These are phyloP conservation scores for Aspergillus heteromorphus DNA, from an alignment of 495 filamentous ascomycete genomes.

Conservation along the genomic window DNA sequence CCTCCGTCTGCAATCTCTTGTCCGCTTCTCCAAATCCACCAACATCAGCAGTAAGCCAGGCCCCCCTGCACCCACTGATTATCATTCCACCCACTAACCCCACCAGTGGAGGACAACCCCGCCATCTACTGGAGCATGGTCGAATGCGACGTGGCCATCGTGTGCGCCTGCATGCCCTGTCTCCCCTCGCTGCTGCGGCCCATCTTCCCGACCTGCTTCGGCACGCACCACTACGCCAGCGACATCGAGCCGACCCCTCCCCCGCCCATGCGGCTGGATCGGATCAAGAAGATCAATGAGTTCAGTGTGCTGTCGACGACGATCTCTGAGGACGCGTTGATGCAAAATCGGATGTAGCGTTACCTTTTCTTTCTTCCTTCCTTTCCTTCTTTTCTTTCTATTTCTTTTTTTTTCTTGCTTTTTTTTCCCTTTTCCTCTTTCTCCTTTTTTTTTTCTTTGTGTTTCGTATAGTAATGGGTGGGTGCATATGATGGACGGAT, in stretches of 20 bases:
- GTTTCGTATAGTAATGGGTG: too few species aligned
- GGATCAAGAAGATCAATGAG: not conserved
- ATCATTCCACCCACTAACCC: too few species aligned
- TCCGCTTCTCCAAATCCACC: conserved; percentile 26
- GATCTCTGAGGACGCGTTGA: conserved; percentile 1
- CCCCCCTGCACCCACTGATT: too few species aligned
- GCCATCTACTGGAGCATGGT: conserved; percentile 43
- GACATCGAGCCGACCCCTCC: not conserved
- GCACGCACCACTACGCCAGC: not conserved
- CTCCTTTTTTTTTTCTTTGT: too few species aligned
- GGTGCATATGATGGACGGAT: too few species aligned
- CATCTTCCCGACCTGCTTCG: conserved; percentile 1
- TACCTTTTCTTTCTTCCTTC: too few species aligned
- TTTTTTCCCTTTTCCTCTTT: too few species aligned
- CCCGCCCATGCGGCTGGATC: conserved; percentile 1
- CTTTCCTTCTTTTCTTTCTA: too few species aligned
- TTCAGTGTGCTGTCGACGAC: conserved; percentile 1
- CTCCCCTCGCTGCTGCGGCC: conserved; percentile 3
- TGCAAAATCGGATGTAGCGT: not conserved
- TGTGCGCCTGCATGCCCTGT: conserved; percentile 39
- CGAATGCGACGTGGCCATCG: conserved; percentile 43
- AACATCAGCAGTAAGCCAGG: too few species aligned
- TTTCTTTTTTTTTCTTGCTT: too few species aligned
- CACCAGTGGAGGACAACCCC: conserved; percentile 30
- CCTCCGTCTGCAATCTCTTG: conserved; percentile 31